phyloP scores from a whole-genome alignment of 2,329 filamentous ascomycete species.

The Ascosphaera apis region DNA sequence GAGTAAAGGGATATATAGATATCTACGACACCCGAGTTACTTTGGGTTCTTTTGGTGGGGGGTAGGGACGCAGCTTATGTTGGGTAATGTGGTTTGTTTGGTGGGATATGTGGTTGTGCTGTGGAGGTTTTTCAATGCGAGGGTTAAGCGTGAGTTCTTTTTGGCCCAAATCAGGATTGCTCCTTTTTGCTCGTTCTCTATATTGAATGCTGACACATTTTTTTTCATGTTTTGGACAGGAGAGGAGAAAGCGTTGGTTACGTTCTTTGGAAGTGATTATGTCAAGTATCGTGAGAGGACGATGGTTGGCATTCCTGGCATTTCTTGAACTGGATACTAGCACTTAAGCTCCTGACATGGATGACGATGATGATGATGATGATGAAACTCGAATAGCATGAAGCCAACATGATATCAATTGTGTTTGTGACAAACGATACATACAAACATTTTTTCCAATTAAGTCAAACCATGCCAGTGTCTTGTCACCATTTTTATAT shows the following conservation, averaged over 20 bases:
- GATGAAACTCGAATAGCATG: too few species aligned
- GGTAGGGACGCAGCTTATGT: slow-evolving; percentile 71
- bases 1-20: slow-evolving; percentile 53
- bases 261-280: slow-evolving; percentile 74
- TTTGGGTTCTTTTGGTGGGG: slow-evolving; percentile 99
- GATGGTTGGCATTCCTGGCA: slow-evolving; percentile 59
- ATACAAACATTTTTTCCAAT: too few species aligned
- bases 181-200: neutral
- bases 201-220: slow-evolving; percentile 1
- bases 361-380: too few species aligned
- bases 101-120: slow-evolving; percentile 49
- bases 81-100: slow-evolving; percentile 67
- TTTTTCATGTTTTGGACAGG: slow-evolving; percentile 17
- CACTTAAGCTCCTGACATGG: neutral
- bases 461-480: too few species aligned
- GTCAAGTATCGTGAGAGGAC: slow-evolving; percentile 47
- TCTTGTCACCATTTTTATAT: too few species aligned
- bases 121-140: slow-evolving; percentile 63
- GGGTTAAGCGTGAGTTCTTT: slow-evolving; percentile 40
- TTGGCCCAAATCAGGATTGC: too few species aligned
- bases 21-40: slow-evolving; percentile 70
- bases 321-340: slow-evolving; percentile 19
- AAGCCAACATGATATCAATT: too few species aligned
- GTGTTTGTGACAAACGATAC: too few species aligned
- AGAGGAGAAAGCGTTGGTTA: slow-evolving; percentile 56